These are phyloP conservation scores for Ustilago tritici DNA, from an alignment of 1,284 basidiomycete genomes.

Conservation along the genomic window DNA sequence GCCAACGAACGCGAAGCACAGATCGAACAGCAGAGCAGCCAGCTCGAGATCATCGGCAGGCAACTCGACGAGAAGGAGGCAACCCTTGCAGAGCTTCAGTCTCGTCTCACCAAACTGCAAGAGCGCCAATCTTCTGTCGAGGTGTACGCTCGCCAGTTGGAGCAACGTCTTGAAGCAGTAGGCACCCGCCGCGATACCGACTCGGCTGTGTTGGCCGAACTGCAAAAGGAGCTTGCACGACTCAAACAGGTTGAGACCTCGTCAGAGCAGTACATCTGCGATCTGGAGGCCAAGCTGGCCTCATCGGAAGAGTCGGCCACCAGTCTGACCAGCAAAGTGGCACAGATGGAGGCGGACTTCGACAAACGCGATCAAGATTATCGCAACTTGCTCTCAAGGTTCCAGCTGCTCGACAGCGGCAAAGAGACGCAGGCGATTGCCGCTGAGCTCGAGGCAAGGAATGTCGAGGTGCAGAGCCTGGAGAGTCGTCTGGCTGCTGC, in stretches of 20 bases:
- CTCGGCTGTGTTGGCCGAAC: slow-evolving; percentile 80
- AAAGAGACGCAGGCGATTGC: slow-evolving; percentile 67
- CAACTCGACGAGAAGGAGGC: slow-evolving; percentile 83
- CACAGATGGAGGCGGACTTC: slow-evolving; percentile 81
- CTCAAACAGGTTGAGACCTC: slow-evolving; percentile 82
- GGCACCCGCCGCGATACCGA: slow-evolving; percentile 82
- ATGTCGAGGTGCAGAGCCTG: slow-evolving; percentile 79
- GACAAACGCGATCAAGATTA: slow-evolving; percentile 78
- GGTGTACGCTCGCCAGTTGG: slow-evolving; percentile 90
- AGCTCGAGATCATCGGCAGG: slow-evolving; percentile 73
- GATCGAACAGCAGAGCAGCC: slow-evolving; percentile 74
- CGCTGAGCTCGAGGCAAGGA: slow-evolving; percentile 83
- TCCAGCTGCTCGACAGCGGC: slow-evolving; percentile 76
- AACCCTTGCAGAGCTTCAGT: slow-evolving; percentile 81
- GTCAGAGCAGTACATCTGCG: slow-evolving; percentile 84
- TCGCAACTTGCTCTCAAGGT: slow-evolving; percentile 78
- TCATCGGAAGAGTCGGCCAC: slow-evolving; percentile 82
- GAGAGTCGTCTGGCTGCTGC: slow-evolving; percentile 73
- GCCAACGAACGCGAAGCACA: slow-evolving; percentile 89
- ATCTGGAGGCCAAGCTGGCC: slow-evolving; percentile 84
- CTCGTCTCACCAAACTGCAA: slow-evolving; percentile 81
- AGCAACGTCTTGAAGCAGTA: slow-evolving; percentile 85
- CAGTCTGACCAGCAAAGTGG: slow-evolving; percentile 78
- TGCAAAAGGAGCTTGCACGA: slow-evolving; percentile 83
- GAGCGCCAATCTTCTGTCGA: slow-evolving; percentile 92